These are phyloP conservation scores for Arthrobotrys sphaeroides DNA, from an alignment of 2,329 filamentous ascomycete genomes.

Conservation along the genomic window DNA sequence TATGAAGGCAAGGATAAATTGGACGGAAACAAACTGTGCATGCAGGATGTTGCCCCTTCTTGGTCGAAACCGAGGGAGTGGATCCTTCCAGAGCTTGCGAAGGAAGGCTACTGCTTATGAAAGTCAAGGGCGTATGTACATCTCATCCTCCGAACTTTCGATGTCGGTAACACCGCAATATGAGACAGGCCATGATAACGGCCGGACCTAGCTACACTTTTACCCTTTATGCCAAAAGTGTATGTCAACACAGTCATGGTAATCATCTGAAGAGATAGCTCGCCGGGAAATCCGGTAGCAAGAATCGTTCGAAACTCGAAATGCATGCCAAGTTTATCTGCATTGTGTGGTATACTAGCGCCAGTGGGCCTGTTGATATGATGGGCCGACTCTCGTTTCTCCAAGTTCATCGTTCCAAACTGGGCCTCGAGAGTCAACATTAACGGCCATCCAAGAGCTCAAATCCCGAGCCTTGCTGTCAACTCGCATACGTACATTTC, in stretches of 20 bases:
- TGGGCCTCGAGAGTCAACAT: background rate
- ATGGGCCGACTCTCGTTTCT: too few species aligned
- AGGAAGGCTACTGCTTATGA: background rate
- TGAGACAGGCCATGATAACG: background rate
- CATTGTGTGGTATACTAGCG: too few species aligned
- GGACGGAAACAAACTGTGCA: too few species aligned
- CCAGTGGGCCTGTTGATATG: too few species aligned
- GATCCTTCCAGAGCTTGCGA: too few species aligned
- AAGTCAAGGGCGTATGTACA: background rate
- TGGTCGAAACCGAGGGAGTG: too few species aligned
- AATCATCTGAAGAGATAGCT: background rate
- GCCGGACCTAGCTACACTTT: background rate
- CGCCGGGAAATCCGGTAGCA: conserved; percentile 11
- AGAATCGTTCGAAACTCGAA: background rate
- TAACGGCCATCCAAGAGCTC: too few species aligned
- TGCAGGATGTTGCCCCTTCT: too few species aligned
- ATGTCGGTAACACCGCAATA: background rate
- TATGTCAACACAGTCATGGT: background rate
- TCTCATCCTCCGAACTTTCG: background rate
- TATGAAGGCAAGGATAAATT: too few species aligned
- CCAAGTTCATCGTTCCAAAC: background rate
- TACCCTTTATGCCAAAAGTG: conserved; percentile 10
- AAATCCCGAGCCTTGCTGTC: background rate
- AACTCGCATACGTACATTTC: conserved; percentile 26
- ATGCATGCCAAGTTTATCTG: background rate